Conservation (phyloP, 768 basidiomycete genomes). For the Boletus speciosus region DNA sequence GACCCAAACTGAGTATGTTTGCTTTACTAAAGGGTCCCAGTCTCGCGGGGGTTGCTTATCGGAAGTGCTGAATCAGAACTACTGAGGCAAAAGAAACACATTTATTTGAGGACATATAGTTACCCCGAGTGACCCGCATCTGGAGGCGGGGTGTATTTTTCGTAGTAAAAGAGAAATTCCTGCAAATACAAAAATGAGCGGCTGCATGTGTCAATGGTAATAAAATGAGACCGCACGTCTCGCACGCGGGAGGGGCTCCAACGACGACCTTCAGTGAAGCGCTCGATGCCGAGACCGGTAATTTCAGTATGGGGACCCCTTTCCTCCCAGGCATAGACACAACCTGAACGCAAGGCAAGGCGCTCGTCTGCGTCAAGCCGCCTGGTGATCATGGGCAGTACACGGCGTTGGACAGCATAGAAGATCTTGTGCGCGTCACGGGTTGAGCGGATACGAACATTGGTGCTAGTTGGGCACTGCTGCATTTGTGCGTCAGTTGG, state of each 20-base stretch:
- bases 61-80: slow-evolving; percentile 27
- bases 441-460: slow-evolving; percentile 71
- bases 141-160: slow-evolving; percentile 55
- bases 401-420: slow-evolving; percentile 59
- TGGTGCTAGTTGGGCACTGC: slow-evolving; percentile 61
- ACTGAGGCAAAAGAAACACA: slow-evolving; percentile 4
- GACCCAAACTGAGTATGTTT: slow-evolving; percentile 81
- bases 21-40: slow-evolving; percentile 74
- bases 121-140: slow-evolving; percentile 45
- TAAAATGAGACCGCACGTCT: slow-evolving; percentile 50
- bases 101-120: slow-evolving; percentile 4
- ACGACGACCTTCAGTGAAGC: slow-evolving; percentile 79
- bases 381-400: slow-evolving; percentile 70
- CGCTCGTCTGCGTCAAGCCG: slow-evolving; percentile 78
- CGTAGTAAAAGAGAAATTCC: slow-evolving; percentile 86
- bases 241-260: slow-evolving; percentile 84
- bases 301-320: slow-evolving; percentile 69
- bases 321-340: slow-evolving; percentile 69
- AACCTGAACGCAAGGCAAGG: slow-evolving; percentile 43
- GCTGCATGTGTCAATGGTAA: background rate
- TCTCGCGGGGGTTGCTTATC: slow-evolving; percentile 54
- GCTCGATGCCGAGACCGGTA: slow-evolving; percentile 76
- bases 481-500: slow-evolving; percentile 43
- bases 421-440: slow-evolving; percentile 82
- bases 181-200: slow-evolving; percentile 31